Conservation (phyloP, 2,329 filamentous ascomycete species). For the Hypocreales sp. region DNA sequence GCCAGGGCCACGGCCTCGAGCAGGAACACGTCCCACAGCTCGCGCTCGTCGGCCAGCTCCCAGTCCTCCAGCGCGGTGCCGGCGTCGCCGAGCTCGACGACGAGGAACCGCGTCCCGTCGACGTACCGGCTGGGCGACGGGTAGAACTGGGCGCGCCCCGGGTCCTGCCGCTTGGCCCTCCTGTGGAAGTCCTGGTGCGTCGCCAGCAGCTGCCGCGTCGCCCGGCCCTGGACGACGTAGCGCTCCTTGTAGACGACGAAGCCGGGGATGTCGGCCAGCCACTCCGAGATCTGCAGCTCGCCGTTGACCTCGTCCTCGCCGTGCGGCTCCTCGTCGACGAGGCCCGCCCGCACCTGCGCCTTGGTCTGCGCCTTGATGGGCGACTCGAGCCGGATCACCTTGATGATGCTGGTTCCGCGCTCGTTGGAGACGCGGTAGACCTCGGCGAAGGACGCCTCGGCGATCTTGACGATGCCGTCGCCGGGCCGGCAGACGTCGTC, state of each 20-base stretch:
- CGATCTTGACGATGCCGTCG: slow-evolving; percentile 44
- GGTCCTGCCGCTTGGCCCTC: slow-evolving; percentile 36
- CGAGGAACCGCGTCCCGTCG: slow-evolving; percentile 40
- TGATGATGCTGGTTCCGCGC: slow-evolving; percentile 47
- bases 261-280: slow-evolving; percentile 46
- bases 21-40: slow-evolving; percentile 50
- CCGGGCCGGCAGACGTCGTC: slow-evolving; percentile 37
- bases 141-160: slow-evolving; percentile 43
- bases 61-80: slow-evolving; percentile 45
- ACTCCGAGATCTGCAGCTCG: slow-evolving; percentile 48
- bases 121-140: slow-evolving; percentile 45
- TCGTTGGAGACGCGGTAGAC: slow-evolving; percentile 47
- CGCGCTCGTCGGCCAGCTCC: slow-evolving; percentile 26
- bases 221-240: slow-evolving; percentile 41
- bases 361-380: slow-evolving; percentile 43
- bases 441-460: slow-evolving; percentile 51
- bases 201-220: slow-evolving; percentile 35
- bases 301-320: slow-evolving; percentile 37
- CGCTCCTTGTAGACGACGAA: slow-evolving; percentile 52
- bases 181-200: slow-evolving; percentile 45
- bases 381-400: slow-evolving; percentile 43
- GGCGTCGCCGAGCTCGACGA: slow-evolving; percentile 48
- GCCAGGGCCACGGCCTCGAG: slow-evolving; percentile 44
- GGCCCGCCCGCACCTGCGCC: slow-evolving; percentile 32
- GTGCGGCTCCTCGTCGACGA: slow-evolving; percentile 45